Evolutionary conservation across 1,139 yeast species (phyloP).

Genomic region (Geotrichum europaeum): DNA sequence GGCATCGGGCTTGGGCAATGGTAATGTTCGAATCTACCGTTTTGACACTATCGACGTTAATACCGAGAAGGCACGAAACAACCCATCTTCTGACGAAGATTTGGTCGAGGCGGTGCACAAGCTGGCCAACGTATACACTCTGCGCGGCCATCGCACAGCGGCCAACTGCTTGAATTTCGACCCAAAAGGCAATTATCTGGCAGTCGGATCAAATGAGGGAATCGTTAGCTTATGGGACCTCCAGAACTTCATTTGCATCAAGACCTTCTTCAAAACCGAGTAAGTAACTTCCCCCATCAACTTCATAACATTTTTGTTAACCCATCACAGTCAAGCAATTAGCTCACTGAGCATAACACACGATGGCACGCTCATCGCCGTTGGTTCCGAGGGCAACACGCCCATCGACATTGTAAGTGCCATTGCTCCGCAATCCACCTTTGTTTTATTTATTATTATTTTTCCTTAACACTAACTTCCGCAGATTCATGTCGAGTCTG

Average conservation of each 20-base stretch:
- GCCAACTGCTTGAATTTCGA: conserved; percentile 50
- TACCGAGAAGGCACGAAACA: background rate
- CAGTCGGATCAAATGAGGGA: conserved; percentile 67
- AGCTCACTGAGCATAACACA: conserved; percentile 32
- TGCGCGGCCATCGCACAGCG: conserved; percentile 50
- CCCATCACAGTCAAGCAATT: conserved; percentile 24
- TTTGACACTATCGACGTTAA: conserved; percentile 17
- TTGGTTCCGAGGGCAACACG: conserved; percentile 29
- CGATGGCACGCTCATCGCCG: conserved; percentile 35
- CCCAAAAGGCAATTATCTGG: conserved; percentile 51
- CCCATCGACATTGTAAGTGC: conserved; percentile 30
- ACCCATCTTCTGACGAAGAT: background rate
- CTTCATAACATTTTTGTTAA: background rate
- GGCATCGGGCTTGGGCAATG: conserved; percentile 35
- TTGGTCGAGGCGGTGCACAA: conserved; percentile 1
- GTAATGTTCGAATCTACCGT: conserved; percentile 30
- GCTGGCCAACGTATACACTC: conserved; percentile 27
- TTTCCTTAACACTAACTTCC: background rate
- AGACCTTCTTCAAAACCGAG: conserved; percentile 45
- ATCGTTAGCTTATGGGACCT: conserved; percentile 58
- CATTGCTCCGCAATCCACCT: background rate
- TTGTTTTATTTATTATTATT: background rate
- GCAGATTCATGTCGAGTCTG: conserved; percentile 26
- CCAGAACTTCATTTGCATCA: conserved; percentile 41
- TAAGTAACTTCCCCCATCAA: background rate